A percentile compares a stretch with the other conserved stretches of the same genome.
phyloP scores from a whole-genome alignment of 1,284 basidiomycete species.

The Ganoderma resinaceum region DNA sequence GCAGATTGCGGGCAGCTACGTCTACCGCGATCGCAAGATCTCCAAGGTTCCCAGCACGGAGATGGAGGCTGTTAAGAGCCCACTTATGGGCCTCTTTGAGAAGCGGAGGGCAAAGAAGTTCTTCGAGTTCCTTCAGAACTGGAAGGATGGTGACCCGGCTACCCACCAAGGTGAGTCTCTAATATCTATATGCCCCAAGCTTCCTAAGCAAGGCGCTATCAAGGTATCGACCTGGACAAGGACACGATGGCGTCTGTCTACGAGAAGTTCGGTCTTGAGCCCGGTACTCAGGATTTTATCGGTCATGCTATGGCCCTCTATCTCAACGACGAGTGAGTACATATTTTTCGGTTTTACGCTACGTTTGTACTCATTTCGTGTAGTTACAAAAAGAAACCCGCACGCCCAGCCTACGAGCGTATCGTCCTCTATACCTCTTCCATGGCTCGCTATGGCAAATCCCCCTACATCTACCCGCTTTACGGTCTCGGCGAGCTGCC shows the following conservation, averaged over 20 bases:
- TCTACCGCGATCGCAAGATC: constrained; percentile 96
- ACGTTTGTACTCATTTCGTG: background rate
- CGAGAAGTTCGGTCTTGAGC: constrained; percentile 96
- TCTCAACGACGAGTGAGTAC: constrained; percentile 92
- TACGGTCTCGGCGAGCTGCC: constrained; percentile 99
- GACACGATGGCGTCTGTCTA: constrained; percentile 94
- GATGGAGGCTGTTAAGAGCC: constrained; percentile 94
- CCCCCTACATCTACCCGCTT: constrained; percentile 99
- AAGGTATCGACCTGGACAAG: constrained; percentile 87
- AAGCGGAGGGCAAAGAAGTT: constrained; percentile 99
- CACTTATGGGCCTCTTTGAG: constrained; percentile 98
- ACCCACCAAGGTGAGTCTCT: constrained; percentile 87
- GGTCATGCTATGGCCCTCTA: constrained; percentile 99
- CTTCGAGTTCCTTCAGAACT: constrained; percentile 96
- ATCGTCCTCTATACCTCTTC: constrained; percentile 98
- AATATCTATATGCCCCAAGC: background rate
- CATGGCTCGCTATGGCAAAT: constrained; percentile 99
- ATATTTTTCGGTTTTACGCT: background rate
- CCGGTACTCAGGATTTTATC: constrained; percentile 98
- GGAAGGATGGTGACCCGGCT: constrained; percentile 93
- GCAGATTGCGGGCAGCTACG: constrained; percentile 98
- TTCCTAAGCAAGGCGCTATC: background rate
- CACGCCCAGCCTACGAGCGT: constrained; percentile 91
- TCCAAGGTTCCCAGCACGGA: constrained; percentile 99
- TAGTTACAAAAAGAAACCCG: constrained; percentile 94